These are phyloP conservation scores for Penicillium sp. DNA, from an alignment of 2,329 filamentous ascomycete genomes.

Conservation along the genomic window DNA sequence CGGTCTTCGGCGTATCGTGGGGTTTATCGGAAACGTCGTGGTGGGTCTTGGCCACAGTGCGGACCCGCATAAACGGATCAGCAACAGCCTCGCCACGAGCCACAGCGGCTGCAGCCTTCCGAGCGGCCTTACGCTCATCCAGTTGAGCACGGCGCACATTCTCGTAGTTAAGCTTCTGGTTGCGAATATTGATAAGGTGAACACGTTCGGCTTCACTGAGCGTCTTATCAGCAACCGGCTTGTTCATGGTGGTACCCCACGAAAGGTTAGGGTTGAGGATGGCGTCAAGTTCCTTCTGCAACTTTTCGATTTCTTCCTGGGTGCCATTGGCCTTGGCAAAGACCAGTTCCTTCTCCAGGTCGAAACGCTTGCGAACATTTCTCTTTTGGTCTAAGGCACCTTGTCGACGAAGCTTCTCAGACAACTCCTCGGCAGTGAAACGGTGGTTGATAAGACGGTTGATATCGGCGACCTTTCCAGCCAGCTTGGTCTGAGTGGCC, in stretches of 20 bases:
- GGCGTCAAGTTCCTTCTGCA: conserved; percentile 51
- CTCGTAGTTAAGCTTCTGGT: conserved; percentile 81
- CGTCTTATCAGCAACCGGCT: conserved; percentile 54
- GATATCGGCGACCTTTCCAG: conserved; percentile 76
- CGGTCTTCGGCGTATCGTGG: conserved; percentile 26
- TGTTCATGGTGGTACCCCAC: conserved; percentile 66
- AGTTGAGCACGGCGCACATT: conserved; percentile 88
- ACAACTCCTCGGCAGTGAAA: conserved; percentile 82
- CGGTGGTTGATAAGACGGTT: conserved; percentile 73
- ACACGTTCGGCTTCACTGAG: conserved; percentile 74
- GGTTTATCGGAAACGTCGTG: conserved; percentile 58
- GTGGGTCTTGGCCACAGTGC: conserved; percentile 67
- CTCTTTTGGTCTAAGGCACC: conserved; percentile 66
- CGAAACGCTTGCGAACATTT: conserved; percentile 66
- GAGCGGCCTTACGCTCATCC: conserved; percentile 68
- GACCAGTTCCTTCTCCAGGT: conserved; percentile 64
- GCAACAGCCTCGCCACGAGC: conserved; percentile 62
- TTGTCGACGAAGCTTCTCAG: conserved; percentile 72
- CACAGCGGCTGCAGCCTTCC: conserved; percentile 60
- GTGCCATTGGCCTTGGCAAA: conserved; percentile 66
- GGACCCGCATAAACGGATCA: conserved; percentile 59
- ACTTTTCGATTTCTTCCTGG: conserved; percentile 52
- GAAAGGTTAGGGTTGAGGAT: conserved; percentile 63
- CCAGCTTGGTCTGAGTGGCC: conserved; percentile 69
- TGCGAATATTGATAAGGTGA: conserved; percentile 78